These are phyloP conservation scores for Cardamine chenopodiifolia DNA, from an alignment of 345 rosid species.

Conservation along the genomic window DNA sequence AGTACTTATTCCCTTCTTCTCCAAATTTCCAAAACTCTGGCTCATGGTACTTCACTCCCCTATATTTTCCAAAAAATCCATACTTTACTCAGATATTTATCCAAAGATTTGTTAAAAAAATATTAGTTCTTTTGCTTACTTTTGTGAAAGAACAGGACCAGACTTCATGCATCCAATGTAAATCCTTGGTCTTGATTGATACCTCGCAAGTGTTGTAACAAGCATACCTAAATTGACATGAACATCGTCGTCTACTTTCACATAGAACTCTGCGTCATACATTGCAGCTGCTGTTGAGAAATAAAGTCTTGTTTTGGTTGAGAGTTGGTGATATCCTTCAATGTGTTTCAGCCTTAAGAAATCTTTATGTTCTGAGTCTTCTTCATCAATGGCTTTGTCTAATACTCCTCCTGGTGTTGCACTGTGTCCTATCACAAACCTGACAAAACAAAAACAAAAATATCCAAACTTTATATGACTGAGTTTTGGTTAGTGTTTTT, in stretches of 20 bases:
- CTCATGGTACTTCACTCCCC: constrained; percentile 81
- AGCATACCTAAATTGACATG: constrained; percentile 80
- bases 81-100: not conserved
- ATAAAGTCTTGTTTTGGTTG: constrained; percentile 77
- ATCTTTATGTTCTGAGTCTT: constrained; percentile 64
- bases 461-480: not conserved
- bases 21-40: constrained; percentile 96
- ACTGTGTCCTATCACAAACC: constrained; percentile 89
- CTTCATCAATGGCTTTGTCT: constrained; percentile 73
- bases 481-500: not conserved
- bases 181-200: constrained; percentile 66
- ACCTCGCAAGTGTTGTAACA: constrained; percentile 52
- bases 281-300: constrained; percentile 75
- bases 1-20: constrained; percentile 88
- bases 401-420: constrained; percentile 75
- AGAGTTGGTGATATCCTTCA: constrained; percentile 83
- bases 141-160: constrained; percentile 79
- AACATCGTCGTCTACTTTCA: constrained; percentile 89
- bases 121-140: constrained; percentile 47
- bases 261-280: constrained; percentile 84
- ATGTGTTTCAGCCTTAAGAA: constrained; percentile 80
- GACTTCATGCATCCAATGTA: constrained; percentile 99
- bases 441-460: not conserved
- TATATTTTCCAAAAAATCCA: constrained; percentile 10
- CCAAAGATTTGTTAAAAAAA: not conserved